Evolutionary conservation across 2,329 filamentous ascomycete species (phyloP).

Genomic region (Hymenoscyphus salicellus): DNA sequence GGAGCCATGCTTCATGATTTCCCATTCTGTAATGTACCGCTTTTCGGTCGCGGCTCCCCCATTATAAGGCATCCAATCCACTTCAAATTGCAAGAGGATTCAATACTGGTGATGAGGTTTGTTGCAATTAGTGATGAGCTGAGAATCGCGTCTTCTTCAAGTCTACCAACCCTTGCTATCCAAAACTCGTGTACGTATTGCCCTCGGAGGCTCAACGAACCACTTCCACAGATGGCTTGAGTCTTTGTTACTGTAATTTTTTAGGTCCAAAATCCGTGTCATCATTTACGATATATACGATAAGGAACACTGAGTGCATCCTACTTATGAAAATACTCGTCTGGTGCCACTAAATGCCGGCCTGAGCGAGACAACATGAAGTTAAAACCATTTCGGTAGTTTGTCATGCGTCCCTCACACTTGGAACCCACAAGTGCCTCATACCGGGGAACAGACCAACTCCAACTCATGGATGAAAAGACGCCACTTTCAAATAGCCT

Average conservation of each 20-base stretch:
- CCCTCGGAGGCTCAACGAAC: not conserved
- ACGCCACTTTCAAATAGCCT: not conserved
- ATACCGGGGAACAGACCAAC: not conserved
- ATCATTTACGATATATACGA: conserved; percentile 1
- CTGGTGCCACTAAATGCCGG: not conserved
- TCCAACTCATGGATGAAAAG: not conserved
- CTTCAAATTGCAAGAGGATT: not conserved
- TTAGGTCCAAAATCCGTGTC: not conserved
- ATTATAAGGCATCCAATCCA: not conserved
- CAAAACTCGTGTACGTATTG: not conserved
- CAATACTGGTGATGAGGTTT: not conserved
- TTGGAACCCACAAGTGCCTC: not conserved
- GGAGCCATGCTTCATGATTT: not conserved
- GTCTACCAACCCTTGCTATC: not conserved
- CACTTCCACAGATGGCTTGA: not conserved
- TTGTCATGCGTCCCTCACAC: not conserved
- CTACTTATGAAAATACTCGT: not conserved
- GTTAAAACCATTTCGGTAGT: not conserved
- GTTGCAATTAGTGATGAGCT: not conserved
- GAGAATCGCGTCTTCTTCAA: not conserved
- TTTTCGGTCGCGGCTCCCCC: not conserved
- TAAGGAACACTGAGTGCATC: not conserved
- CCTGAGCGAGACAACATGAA: not conserved
- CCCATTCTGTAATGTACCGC: not conserved
- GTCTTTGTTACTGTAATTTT: not conserved